phyloP scores from a whole-genome alignment of 2,329 filamentous ascomycete genomes.

The Stagonosporopsis tanaceti region DNA sequence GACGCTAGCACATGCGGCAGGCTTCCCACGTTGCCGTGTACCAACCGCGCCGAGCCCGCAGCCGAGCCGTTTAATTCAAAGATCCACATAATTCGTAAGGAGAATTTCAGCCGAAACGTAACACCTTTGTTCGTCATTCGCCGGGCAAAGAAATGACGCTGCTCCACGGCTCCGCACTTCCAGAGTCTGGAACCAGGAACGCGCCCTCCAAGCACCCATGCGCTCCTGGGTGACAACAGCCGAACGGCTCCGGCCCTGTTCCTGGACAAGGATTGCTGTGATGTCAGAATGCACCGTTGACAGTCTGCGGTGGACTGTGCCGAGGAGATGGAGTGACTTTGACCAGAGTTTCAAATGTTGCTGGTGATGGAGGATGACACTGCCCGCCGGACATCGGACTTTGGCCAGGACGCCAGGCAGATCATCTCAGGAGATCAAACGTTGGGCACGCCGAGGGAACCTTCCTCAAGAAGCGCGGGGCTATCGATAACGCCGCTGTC shows the following conservation, averaged over 20 bases:
- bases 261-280: slow-evolving; percentile 8
- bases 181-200: slow-evolving; percentile 22
- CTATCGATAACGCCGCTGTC: slow-evolving; percentile 18
- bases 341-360: background rate
- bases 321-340: background rate
- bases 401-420: background rate
- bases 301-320: background rate
- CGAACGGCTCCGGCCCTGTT: slow-evolving; percentile 8
- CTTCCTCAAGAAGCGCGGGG: slow-evolving; percentile 6
- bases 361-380: background rate
- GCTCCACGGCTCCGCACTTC: slow-evolving; percentile 18
- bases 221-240: slow-evolving; percentile 14
- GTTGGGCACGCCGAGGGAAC: slow-evolving; percentile 9
- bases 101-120: slow-evolving; percentile 18
- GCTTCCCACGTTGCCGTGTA: slow-evolving; percentile 21
- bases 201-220: slow-evolving; percentile 3
- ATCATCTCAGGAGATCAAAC: slow-evolving; percentile 8
- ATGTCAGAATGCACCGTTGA: slow-evolving; percentile 2
- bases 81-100: slow-evolving; percentile 11
- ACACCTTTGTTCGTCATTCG: slow-evolving; percentile 15
- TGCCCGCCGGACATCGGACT: slow-evolving; percentile 11
- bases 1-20: slow-evolving; percentile 10
- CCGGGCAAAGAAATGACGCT: slow-evolving; percentile 8
- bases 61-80: slow-evolving; percentile 18
- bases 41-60: slow-evolving; percentile 20